Base-by-base conservation (phyloP, 768 basidiomycete genomes). In the Saitozyma sp. region DNA sequence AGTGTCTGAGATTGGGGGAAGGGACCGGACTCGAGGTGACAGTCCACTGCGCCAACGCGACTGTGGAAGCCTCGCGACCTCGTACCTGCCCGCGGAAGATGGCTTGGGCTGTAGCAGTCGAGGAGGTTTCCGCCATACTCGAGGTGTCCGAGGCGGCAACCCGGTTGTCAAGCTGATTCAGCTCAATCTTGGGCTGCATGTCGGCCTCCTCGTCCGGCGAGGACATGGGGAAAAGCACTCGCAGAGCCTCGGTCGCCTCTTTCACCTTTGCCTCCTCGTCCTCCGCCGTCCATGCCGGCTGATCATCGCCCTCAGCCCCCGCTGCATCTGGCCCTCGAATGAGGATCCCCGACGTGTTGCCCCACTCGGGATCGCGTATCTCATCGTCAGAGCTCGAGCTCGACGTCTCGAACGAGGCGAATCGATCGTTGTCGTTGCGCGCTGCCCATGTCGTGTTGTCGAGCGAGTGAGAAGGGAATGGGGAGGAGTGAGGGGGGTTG, bases 391-490 rank as follows among this genome's bases (percentile, higher is more conserved):
- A 70, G 59, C 69, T 71, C 6, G 69, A 69, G 40, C 62, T 67
- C 3, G 74, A 76, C 16, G 62, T 63, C 53, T 76, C 74, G 49
- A 72, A 69, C 43, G 8, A 41, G 37, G 45, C 54, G 9, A 50
- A 50, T 8, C 61, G 59, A 57, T 70, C 51, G 10, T 46, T 51
- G 37, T 71, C 66, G 16, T 65, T 62, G n/a, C 73, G 61, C 8
- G 59, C 70, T 6, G 60, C 61, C 74, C 74, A 76, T 17, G 64
- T 67, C 7, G 74, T 71, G 54, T 76, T 76, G 60, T 76, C 74
- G n/a, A 76, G 64, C 29, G 74, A 76, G 50, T 76, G 74, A 37
- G 69, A 67, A 8, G 74, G 74, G 56, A 76, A 76, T 9, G 71
- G 71, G 11, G 74, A 70, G 14, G 64, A 53, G 38, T 64, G 70